A percentile compares a stretch with the other conserved stretches of the same genome.
Evolutionary conservation across 2,329 filamentous ascomycete species (phyloP).

Genomic region (Acephala macrosclerotiorum): DNA sequence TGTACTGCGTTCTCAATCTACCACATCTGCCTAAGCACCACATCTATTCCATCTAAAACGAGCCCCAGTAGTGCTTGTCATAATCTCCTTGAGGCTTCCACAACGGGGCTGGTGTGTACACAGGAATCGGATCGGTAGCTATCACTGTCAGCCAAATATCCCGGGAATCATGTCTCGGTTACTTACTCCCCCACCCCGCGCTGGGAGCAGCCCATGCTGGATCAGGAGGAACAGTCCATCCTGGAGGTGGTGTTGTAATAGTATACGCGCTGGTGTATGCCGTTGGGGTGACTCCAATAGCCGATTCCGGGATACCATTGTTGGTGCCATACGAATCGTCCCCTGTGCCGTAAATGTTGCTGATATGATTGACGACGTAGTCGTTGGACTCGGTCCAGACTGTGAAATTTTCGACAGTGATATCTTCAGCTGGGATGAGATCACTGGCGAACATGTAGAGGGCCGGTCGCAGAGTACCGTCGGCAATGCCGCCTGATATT

Average conservation of each 20-base stretch:
- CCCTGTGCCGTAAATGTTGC: conserved; percentile 12
- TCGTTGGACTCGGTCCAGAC: conserved; percentile 8
- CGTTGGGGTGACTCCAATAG: neutral
- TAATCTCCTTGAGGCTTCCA: conserved; percentile 17
- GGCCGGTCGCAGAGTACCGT: neutral
- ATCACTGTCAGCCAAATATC: neutral
- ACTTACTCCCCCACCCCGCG: conserved; percentile 12
- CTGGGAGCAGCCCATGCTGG: conserved; percentile 9
- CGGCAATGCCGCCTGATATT: conserved; percentile 5
- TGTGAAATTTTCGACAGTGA: conserved; percentile 8
- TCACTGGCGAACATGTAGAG: conserved; percentile 11
- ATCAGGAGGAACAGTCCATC: conserved; percentile 5
- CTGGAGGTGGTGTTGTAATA: neutral
- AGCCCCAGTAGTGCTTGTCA: conserved; percentile 15
- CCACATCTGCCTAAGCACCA: no score
- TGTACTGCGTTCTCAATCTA: no score
- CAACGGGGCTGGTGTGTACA: conserved; percentile 11
- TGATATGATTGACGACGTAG: conserved; percentile 7
- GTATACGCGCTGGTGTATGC: conserved; percentile 10
- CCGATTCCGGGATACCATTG: neutral
- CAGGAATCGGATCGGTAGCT: conserved; percentile 13
- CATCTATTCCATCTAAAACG: neutral
- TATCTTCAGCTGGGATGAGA: conserved; percentile 8
- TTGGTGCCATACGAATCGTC: conserved; percentile 14
- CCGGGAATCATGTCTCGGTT: neutral